A percentile compares a stretch with the other conserved stretches of the same genome.
Conservation (phyloP, 2,329 filamentous ascomycete species). For the Neobulgaria alba region DNA sequence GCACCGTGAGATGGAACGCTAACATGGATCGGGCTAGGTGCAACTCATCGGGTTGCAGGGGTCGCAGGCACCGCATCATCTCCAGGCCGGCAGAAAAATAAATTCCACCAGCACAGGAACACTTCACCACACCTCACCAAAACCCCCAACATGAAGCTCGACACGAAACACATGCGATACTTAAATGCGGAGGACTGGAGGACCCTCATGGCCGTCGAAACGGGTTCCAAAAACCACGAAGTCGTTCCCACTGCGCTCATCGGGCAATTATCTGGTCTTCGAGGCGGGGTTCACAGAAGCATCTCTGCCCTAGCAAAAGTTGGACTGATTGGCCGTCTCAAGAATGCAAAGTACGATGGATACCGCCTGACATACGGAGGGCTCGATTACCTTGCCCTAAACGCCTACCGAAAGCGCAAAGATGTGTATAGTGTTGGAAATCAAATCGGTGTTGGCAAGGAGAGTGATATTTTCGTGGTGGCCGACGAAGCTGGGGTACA, state of each 20-base stretch:
- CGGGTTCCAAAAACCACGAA: conserved; percentile 93
- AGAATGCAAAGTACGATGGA: conserved; percentile 95
- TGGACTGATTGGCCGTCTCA: conserved; percentile 82
- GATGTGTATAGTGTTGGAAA: conserved; percentile 87
- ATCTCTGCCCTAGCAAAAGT: conserved; percentile 90
- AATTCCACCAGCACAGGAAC: conserved; percentile 5
- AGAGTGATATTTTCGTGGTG: conserved; percentile 93
- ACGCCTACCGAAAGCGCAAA: conserved; percentile 73
- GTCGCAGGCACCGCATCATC: conserved; percentile 6
- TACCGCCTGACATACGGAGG: conserved; percentile 96
- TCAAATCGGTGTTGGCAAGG: conserved; percentile 92
- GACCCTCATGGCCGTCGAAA: conserved; percentile 86
- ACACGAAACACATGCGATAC: conserved; percentile 89
- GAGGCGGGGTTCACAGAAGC: conserved; percentile 73
- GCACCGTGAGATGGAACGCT: conserved; percentile 9
- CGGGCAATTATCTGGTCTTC: conserved; percentile 70
- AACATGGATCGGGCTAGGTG: conserved; percentile 9
- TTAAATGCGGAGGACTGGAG: conserved; percentile 90
- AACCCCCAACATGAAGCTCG: conserved; percentile 68
- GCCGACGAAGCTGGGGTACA: conserved; percentile 71
- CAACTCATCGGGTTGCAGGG: conserved; percentile 15
- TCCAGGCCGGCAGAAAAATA: conserved; percentile 17
- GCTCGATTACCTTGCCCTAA: conserved; percentile 92
- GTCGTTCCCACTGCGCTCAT: conserved; percentile 89
- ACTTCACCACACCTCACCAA: no score